Base-by-base conservation (phyloP, 345 rosid genomes). In the Populus tremula region DNA sequence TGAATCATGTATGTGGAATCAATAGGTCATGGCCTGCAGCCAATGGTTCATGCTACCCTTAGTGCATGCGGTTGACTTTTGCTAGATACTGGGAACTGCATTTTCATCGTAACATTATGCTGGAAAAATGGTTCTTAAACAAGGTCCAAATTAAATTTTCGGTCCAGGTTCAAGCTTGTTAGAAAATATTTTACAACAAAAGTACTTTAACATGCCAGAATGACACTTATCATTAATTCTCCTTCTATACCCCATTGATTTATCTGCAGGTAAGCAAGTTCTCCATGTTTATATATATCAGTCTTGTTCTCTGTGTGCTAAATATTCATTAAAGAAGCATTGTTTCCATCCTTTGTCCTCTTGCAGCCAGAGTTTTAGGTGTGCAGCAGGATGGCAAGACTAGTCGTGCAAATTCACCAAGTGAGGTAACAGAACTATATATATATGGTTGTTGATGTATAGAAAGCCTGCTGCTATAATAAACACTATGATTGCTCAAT, bases 191-290 rank as follows among this genome's bases (percentile, higher is more conserved):
- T 7, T 38, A 5, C 39, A 7, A 5, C 39, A 38, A 7, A 38
- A 38, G 39, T 38, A 7, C 39, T 7, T 38, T 38, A 6, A 38
- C 39, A 38, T 38, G 39, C 8, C 39, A 7, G 8, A 38, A 38
- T 38, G 8, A 38, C 39, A 5, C 39, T 38, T 38, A 1, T 6
- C 39, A 6, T 38, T 27, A 27, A 27, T 27, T 38, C 39, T 6
- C 39, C 39, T 38, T 35, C 39, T 76, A 66, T 23, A 70, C 75
- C 66, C 27, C 63, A 25, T 72, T 6, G 62, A 67, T 47, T 76
- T 77, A 1, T 71, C 77, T n/a, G 21, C 61, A 73, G 84, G 89
- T 86, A 45, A 75, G 70, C 20, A 5, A 20, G 17, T 11, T 70
- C 41, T 59, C 8, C 50, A 12, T 47, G 36, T 23, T n/a, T 45